These are phyloP conservation scores for Komagataella kurtzmanii DNA, from an alignment of 805 yeast species.

Conservation along the genomic window DNA sequence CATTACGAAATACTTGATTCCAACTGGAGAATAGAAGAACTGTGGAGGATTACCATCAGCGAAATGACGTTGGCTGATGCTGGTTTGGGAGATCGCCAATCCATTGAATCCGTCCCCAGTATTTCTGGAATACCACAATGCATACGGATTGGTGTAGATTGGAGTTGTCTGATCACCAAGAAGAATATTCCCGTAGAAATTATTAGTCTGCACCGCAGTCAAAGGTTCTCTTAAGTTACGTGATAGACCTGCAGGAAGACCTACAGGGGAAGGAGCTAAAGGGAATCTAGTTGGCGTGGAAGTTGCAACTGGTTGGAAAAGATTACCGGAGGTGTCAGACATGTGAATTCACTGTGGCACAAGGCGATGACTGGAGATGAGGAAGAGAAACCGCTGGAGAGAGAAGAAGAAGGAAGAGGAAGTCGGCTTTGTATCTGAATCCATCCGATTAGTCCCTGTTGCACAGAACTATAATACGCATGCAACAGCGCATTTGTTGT, in stretches of 20 bases:
- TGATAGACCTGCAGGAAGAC: background rate
- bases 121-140: slow-evolving; percentile 29
- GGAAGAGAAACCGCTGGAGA: background rate
- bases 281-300: background rate
- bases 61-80: slow-evolving; percentile 27
- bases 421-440: background rate
- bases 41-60: slow-evolving; percentile 31
- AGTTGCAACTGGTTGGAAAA: background rate
- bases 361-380: background rate
- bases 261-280: background rate
- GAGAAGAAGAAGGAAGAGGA: background rate
- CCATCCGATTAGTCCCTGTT: background rate
- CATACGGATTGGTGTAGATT: slow-evolving; percentile 57
- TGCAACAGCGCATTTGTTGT: background rate
- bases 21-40: slow-evolving; percentile 41
- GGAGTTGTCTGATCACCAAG: slow-evolving; percentile 39
- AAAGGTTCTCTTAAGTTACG: background rate
- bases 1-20: slow-evolving; percentile 41
- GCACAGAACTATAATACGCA: background rate
- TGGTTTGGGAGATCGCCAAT: slow-evolving; percentile 48
- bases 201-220: slow-evolving; percentile 52
- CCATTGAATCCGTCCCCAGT: slow-evolving; percentile 27
- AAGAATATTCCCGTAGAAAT: slow-evolving; percentile 57
- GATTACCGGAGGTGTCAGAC: background rate
- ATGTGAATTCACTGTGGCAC: background rate